phyloP scores from a whole-genome alignment of 2,329 filamentous ascomycete species.

The Rutstroemia sydowiana region DNA sequence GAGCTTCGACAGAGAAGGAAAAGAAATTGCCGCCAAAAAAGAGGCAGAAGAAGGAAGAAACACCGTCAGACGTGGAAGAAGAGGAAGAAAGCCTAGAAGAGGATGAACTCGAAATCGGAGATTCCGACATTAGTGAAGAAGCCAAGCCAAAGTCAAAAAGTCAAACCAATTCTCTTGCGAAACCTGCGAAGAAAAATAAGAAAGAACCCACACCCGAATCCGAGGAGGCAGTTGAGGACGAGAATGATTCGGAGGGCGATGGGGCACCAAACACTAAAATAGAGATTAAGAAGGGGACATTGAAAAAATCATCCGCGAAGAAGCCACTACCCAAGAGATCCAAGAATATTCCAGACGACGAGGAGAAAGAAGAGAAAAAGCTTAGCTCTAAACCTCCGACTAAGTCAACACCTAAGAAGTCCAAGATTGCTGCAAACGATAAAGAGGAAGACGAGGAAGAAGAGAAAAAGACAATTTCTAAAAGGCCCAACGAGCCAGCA shows the following conservation, averaged over 20 bases:
- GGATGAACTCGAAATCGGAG: not conserved
- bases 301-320: not conserved
- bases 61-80: constrained; percentile 24
- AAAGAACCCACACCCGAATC: not conserved
- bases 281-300: not conserved
- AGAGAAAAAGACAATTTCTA: constrained; percentile 1
- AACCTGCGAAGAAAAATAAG: constrained; percentile 11
- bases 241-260: constrained; percentile 17
- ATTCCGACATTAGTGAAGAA: constrained; percentile 13
- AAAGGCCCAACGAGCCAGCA: not conserved
- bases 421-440: not conserved
- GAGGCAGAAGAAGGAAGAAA: constrained; percentile 26
- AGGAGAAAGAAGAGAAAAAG: constrained; percentile 5
- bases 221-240: constrained; percentile 10
- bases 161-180: constrained; percentile 8
- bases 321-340: not conserved
- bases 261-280: constrained; percentile 8
- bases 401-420: not conserved
- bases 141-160: constrained; percentile 13
- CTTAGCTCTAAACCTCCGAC: too few relatives aligned
- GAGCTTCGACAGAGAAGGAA: constrained; percentile 36
- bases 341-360: not conserved
- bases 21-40: constrained; percentile 22
- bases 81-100: constrained; percentile 11
- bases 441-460: constrained; percentile 1